These are phyloP conservation scores for Dalbergia cultrata DNA, from an alignment of 306 rosid genomes.

Conservation along the genomic window DNA sequence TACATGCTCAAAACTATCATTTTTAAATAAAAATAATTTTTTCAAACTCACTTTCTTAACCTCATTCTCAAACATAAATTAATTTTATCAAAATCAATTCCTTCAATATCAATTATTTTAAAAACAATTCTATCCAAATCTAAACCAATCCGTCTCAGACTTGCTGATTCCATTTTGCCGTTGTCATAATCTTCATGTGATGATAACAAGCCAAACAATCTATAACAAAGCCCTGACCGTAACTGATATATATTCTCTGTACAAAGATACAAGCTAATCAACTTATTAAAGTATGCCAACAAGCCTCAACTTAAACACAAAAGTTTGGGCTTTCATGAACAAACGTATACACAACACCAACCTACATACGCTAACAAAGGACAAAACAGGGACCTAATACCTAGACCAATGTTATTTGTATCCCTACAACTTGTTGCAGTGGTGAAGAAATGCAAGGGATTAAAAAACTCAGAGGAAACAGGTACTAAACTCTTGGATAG, in stretches of 20 bases:
- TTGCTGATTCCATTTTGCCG: neutral
- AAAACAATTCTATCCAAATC: too few species aligned
- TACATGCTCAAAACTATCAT: too few species aligned
- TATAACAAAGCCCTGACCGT: constrained; percentile 29
- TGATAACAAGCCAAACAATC: constrained; percentile 34
- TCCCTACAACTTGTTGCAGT: constrained; percentile 53
- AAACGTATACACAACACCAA: constrained; percentile 46
- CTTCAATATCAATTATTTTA: too few species aligned
- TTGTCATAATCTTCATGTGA: constrained; percentile 26
- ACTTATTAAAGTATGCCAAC: constrained; percentile 47
- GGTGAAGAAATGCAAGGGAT: constrained; percentile 43
- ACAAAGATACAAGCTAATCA: constrained; percentile 51
- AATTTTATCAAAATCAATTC: too few species aligned
- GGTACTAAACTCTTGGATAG: constrained; percentile 78
- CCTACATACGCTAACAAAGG: constrained; percentile 57
- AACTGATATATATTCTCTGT: constrained; percentile 44
- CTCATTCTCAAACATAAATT: too few species aligned
- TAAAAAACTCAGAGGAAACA: constrained; percentile 17
- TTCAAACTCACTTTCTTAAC: too few species aligned
- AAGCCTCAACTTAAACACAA: constrained; percentile 38
- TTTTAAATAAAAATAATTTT: too few species aligned
- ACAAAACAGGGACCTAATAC: constrained; percentile 50
- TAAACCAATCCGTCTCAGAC: too few species aligned
- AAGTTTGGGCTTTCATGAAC: constrained; percentile 53
- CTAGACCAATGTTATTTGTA: constrained; percentile 50